Base-by-base conservation (phyloP, 495 filamentous ascomycete species). In the Aspergillus wentii region DNA sequence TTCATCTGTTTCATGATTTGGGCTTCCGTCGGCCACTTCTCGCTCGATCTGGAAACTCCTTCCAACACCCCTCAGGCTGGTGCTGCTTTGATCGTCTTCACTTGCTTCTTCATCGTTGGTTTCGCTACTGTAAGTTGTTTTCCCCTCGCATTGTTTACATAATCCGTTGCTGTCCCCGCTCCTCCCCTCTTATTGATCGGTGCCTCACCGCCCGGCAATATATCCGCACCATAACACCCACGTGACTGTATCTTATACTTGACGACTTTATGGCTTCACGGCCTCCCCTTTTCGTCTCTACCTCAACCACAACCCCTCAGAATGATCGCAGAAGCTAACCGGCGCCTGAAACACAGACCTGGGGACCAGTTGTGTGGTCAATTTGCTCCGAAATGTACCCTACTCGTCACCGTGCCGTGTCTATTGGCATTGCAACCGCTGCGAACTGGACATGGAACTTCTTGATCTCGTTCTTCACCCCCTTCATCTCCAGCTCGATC, bases 391-490 rank as follows among this genome's bases (percentile, higher is more conserved):
- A 95, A 64, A 76, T 92, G 51, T 94, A 87, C 59, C 88, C 88
- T 15, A 72, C 78, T 39, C 72, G 79, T 32, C 86, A 88, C 59
- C 78, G 86, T 29, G 84, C 83, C 14, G 74, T 78, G 20, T 80
- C 75, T 48, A 88, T 89, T 73, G 84, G 80, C 22, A 53, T 89
- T 13, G 82, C 83, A 11, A 92, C 88, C 1, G 79, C 83, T 5
- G 74, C 79, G 37, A 95, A 94, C 68, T 95, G 88, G 88, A 75
- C 80, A 38, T 92, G 82, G 82, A 95, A 94, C 61, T 95, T 91
- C 70, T 58, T 91, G 46, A 80, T 92, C 50, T 79, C 80, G 8
- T 88, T 92, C 72, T 85, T 90, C 66, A 88, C 86, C 2, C 85
- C 86, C 5, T 82, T 85, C 59, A 86, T 87, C 52, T 77, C 71